Conservation (phyloP, 352 stramenopile species). For the Globisporangium barbulae region DNA sequence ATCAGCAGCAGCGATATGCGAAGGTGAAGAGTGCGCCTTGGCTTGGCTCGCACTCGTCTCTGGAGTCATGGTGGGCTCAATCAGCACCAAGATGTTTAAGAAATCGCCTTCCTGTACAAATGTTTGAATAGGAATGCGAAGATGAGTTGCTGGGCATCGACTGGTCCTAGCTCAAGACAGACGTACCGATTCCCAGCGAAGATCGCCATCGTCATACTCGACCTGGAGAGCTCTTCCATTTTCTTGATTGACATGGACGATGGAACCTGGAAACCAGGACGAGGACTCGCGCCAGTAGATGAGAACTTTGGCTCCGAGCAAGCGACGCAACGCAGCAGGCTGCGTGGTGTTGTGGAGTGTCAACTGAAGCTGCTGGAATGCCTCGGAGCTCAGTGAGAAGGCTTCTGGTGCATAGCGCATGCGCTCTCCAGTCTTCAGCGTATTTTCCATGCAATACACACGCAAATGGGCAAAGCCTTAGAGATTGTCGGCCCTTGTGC, state of each 20-base stretch:
- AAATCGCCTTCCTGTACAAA: conserved; percentile 27
- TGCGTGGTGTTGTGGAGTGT: conserved; percentile 10
- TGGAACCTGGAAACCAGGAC: conserved; percentile 39
- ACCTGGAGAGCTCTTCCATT: conserved; percentile 23
- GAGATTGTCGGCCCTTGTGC: background rate
- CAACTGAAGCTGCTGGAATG: conserved; percentile 36
- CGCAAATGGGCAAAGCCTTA: background rate
- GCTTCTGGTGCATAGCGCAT: conserved; percentile 15
- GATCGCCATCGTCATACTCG: conserved; percentile 49
- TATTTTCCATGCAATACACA: background rate
- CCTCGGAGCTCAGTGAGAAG: background rate
- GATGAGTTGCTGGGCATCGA: background rate
- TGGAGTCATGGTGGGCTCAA: background rate
- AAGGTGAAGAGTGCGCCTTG: background rate
- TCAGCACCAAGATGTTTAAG: conserved; percentile 30
- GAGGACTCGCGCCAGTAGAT: conserved; percentile 41
- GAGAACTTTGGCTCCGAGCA: conserved; percentile 21
- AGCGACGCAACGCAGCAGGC: background rate
- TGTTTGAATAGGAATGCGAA: background rate
- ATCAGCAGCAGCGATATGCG: background rate
- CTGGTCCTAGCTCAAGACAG: background rate
- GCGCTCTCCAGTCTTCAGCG: background rate
- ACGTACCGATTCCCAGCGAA: conserved; percentile 39
- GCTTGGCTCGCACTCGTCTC: background rate
- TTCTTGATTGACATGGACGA: conserved; percentile 16